Evolutionary conservation across 2,329 filamentous ascomycete genomes (phyloP), one percentile per base, ranked within the genome.

Genomic region (Aureobasidium subglaciale): DNA sequence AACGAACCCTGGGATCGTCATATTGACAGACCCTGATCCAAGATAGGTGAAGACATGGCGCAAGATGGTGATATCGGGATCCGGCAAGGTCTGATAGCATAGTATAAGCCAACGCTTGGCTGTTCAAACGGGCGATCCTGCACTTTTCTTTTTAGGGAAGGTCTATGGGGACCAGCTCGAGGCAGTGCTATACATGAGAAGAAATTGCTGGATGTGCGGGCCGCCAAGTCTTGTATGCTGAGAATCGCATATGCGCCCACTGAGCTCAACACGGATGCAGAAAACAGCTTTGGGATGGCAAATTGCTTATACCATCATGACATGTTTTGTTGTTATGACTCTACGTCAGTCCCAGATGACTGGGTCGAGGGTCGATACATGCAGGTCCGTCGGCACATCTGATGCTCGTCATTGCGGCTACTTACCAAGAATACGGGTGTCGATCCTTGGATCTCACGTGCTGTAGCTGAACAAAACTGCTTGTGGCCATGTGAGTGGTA

Each of bases 301-400:
- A n/a, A n/a, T n/a, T n/a, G n/a, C n/a, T n/a, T n/a, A n/a, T n/a
- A n/a, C n/a, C n/a, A n/a, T n/a, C 13, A 27, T 27, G 5, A 27
- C 4, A 15, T 29, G 10, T 20, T 16, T 30, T 27, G 27, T 32
- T 24, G 27, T 5, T 30, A 45, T 45, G n/a, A 18, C 27, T 11
- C 16, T 37, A 50, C 46, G 46, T 50, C 46, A 30, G 46, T 37
- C 46, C 46, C 46, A 29, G 34, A 9, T 20, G 20, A 15, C n/a
- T 50, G 46, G 46, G 34, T 5, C 43, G 8, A 48, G 16, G 25
- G 11, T 43, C n/a, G n/a, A n/a, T 35, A 5, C 32, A 48, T 48
- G 43, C 43, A 48, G 43, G 43, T 48, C 20, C 43, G 35, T 48
- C 30, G 43, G 18, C 9, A 25, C 16, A 48, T 15, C 16, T 4